phyloP scores from a whole-genome alignment of 805 yeast species.

The Ogataea siamensis region DNA sequence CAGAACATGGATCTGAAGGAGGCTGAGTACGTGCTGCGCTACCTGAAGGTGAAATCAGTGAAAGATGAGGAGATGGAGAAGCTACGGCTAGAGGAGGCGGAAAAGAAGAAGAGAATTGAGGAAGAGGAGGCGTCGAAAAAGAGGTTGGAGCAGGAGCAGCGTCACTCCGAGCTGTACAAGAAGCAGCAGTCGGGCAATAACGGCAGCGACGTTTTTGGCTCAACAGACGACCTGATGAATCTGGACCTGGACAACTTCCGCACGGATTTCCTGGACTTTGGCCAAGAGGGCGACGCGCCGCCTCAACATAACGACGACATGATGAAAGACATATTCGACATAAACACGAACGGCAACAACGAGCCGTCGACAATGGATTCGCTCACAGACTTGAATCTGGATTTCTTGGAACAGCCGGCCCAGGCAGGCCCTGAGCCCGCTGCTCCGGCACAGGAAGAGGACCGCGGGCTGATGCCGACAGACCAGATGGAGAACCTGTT shows the following conservation, averaged over 20 bases:
- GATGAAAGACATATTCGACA: slow-evolving; percentile 14
- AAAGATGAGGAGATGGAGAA: slow-evolving; percentile 28
- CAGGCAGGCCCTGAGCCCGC: slow-evolving; percentile 3
- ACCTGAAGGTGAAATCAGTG: slow-evolving; percentile 27
- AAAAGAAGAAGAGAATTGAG: slow-evolving; percentile 21
- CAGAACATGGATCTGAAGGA: slow-evolving; percentile 29
- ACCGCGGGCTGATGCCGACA: slow-evolving; percentile 24
- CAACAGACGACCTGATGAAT: slow-evolving; percentile 28
- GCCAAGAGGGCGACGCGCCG: slow-evolving; percentile 7
- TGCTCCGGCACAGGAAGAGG: slow-evolving; percentile 11
- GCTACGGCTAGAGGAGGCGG: slow-evolving; percentile 24
- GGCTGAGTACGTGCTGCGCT: slow-evolving; percentile 28
- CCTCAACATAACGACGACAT: slow-evolving; percentile 11
- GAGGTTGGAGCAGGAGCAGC: slow-evolving; percentile 18
- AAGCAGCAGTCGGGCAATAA: slow-evolving; percentile 14
- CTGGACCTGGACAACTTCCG: slow-evolving; percentile 29
- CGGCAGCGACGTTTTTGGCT: slow-evolving; percentile 10
- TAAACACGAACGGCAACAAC: slow-evolving; percentile 3
- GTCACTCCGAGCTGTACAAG: slow-evolving; percentile 16
- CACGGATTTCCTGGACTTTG: slow-evolving; percentile 21
- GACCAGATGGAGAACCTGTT: slow-evolving; percentile 35
- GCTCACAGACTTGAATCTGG: slow-evolving; percentile 28
- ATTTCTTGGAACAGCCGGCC: slow-evolving; percentile 23
- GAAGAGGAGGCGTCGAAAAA: slow-evolving; percentile 21
- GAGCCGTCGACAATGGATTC: slow-evolving; percentile 14